Evolutionary conservation across 768 basidiomycete species (phyloP), one percentile per base, ranked within the genome.

Genomic region (Russula compacta): DNA sequence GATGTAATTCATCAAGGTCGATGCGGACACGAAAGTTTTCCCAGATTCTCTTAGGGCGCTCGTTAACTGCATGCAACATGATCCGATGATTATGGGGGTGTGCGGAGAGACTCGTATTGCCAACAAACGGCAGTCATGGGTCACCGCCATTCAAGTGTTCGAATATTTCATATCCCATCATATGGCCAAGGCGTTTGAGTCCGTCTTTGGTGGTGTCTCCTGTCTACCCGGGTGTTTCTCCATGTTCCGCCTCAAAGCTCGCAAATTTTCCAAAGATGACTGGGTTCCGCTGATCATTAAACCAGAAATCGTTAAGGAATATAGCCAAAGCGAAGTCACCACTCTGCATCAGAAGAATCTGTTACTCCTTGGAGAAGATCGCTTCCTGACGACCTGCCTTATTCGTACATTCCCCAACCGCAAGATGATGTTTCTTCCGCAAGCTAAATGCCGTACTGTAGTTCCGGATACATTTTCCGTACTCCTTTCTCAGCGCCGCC

Each of bases 111-210:
- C 97, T 5, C 87, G 95, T 29, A 97, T 99, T 74, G 94, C 92
- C 48, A 99, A 99, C 80, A 99, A 99, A 71, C 88, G 94, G 24
- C 85, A 93, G 63, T 94, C 93, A 21, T 99, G 97, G 97, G 94
- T 99, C 24, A 98, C 97, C 1, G 86, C 89, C 52, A 99, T 99
- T 68, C 97, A 99, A 72, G 95, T 98, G 44, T 95, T 93, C 71
- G 92, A 95, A 72, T 99, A 99, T 74, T 99, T 98, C 75, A 98
- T 99, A 70, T 98, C 95, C 40, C 97, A 99, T 74, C 95, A 99
- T 73, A 82, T 94, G 56, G 91, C 95, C 63, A 99, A 99, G 73
- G 95, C 92, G 7, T 99, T 99, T 74, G 97, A 99, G 73, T 94
- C 97, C 21, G 93, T 97, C 29, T 98, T 99, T 69, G 97, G 97